Evolutionary conservation across 2,329 filamentous ascomycete genomes (phyloP), one percentile per base, ranked within the genome.

Genomic region (Colletotrichum sp.): DNA sequence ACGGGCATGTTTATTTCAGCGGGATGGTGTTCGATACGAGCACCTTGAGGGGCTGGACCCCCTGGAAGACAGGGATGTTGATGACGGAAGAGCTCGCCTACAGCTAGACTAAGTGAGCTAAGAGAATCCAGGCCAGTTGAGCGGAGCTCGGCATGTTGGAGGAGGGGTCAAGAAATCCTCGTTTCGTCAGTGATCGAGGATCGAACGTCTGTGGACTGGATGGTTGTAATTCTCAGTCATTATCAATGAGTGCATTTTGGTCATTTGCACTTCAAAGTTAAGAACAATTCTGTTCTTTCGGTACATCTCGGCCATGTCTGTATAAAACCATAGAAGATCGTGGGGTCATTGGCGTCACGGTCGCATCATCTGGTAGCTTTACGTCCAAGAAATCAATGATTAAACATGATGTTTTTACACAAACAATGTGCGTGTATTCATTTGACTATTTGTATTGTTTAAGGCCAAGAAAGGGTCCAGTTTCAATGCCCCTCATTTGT

Each of bases 41-140:
- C 32, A 48, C 36, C 63, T 55, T 66, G 63, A 55, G 63, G 63
- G 63, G 63, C 38, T 24, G 38, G 18, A 8, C 38, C 63, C 62
- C 63, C 26, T 43, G 18, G 6, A 10, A 7, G 26, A 43, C 63
- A 66, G 38, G 63, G 63, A 32, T 66, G 21, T 32, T 14, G 3
- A 18, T 16, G 58, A 36, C 48, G 64, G 64, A 36, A 36, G 21
- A 9, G 43, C 64, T 67, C 64, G 64, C 64, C 64, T 67, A 67
- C 48, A 21, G 43, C 14, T 30, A 62, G 30, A 32, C 58, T 61
- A 21, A 21, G 58, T 30, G 58, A 21, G 18, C 58, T 34, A 32
- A 21, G 9, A 21, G n/a, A 32, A 14, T 14, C 32, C 18, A 34
- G 18, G 58, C 30, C 30, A 21, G 13, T 14, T 5, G 30, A 32